phyloP scores from a whole-genome alignment of 306 rosid genomes.

The Gastrolobium villosum region DNA sequence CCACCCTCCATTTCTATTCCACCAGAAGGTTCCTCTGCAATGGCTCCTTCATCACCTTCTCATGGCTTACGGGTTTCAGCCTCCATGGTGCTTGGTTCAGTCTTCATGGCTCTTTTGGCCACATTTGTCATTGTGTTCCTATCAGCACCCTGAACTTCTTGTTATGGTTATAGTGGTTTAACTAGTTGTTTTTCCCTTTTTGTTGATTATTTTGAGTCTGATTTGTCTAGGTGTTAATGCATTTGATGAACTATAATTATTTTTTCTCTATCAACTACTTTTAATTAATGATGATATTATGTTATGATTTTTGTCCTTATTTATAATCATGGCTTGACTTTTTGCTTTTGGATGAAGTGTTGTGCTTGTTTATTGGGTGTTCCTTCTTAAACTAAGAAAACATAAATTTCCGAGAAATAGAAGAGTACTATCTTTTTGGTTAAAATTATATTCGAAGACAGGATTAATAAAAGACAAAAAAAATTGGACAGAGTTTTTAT shows the following conservation, averaged over 20 bases:
- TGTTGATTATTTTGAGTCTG: constrained; percentile 24
- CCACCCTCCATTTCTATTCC: constrained; percentile 48
- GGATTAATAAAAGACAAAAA: no score
- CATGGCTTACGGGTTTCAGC: constrained; percentile 37
- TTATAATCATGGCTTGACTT: neutral
- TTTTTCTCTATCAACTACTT: neutral
- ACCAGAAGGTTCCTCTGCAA: constrained; percentile 34
- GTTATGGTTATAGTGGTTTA: constrained; percentile 4
- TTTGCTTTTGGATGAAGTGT: neutral
- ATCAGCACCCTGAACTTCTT: constrained; percentile 14
- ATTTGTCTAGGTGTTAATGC: constrained; percentile 18
- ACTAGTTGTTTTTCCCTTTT: neutral
- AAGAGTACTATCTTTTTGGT: neutral
- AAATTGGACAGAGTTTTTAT: no score
- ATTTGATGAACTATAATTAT: constrained; percentile 22
- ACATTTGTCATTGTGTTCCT: constrained; percentile 34
- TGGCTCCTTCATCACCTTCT: constrained; percentile 53
- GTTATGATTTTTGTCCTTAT: neutral
- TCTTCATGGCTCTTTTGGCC: constrained; percentile 32
- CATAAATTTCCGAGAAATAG: neutral
- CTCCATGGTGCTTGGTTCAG: constrained; percentile 40
- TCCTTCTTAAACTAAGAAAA: neutral
- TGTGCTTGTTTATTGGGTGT: neutral
- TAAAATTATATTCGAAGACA: neutral
- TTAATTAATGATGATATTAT: neutral